phyloP scores from a whole-genome alignment of 352 stramenopile genomes.

The Elongisporangium prolatum region DNA sequence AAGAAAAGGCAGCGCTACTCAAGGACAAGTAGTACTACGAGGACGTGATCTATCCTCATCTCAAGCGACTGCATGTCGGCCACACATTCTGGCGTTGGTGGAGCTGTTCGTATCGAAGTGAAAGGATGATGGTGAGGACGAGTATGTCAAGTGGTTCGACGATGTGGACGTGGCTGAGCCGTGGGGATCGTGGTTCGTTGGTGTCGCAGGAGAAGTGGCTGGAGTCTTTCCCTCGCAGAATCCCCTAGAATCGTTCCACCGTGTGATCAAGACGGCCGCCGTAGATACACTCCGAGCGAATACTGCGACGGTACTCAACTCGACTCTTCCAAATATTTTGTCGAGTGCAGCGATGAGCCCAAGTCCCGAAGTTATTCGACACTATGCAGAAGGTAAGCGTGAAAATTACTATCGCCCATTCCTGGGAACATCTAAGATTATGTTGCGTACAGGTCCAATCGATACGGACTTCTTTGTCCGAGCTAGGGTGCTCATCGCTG shows the following conservation, averaged over 20 bases:
- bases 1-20: conserved; percentile 1
- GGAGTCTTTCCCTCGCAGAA: conserved; percentile 11
- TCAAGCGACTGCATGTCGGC: conserved; percentile 1
- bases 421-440: too few species aligned
- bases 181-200: conserved; percentile 1
- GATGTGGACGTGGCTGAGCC: conserved; percentile 5
- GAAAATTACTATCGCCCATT: too few species aligned
- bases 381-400: too few species aligned
- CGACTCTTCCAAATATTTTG: too few species aligned
- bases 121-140: conserved; percentile 1
- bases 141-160: conserved; percentile 6
- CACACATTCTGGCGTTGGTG: background rate
- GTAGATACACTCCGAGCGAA: too few species aligned
- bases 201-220: background rate
- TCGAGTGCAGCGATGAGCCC: too few species aligned
- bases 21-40: conserved; percentile 1
- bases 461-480: too few species aligned
- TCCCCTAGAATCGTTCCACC: conserved; percentile 8
- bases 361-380: too few species aligned
- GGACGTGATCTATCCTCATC: background rate
- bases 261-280: conserved; percentile 7
- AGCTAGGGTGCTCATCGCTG: too few species aligned
- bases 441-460: too few species aligned
- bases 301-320: too few species aligned
- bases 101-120: background rate